Percentiles rank a stretch among this genome's conserved stretches.
Evolutionary conservation across 768 basidiomycete genomes (phyloP).

Genomic region (Lactarius indigo): DNA sequence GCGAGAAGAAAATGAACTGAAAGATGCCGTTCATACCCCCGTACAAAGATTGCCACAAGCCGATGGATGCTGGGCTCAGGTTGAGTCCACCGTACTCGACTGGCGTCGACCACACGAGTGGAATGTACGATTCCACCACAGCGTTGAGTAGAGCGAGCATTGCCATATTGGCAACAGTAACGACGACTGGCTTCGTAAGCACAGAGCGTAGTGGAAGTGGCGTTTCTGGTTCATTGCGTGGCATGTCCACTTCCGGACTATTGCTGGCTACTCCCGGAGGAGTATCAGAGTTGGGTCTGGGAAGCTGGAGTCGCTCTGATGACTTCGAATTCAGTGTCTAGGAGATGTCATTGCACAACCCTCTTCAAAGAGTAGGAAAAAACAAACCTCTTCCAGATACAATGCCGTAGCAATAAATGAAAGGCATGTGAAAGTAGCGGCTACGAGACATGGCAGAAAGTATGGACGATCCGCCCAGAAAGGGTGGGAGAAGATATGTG

Average conservation of each 20-base stretch:
- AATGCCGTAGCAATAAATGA: neutral
- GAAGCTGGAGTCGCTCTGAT: neutral
- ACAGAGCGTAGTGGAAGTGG: constrained; percentile 33
- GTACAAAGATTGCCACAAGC: constrained; percentile 33
- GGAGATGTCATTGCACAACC: neutral
- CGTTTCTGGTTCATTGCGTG: neutral
- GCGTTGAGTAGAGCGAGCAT: constrained; percentile 42
- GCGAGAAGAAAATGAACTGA: constrained; percentile 39
- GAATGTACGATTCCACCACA: constrained; percentile 38
- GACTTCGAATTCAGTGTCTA: neutral
- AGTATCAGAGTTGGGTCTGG: neutral
- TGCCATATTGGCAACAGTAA: constrained; percentile 42
- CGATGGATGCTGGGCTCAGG: constrained; percentile 37
- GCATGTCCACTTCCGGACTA: neutral
- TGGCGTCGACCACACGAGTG: constrained; percentile 42
- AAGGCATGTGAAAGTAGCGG: neutral
- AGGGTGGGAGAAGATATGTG: constrained; percentile 13
- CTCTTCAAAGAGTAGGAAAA: neutral
- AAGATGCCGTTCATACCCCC: constrained; percentile 38
- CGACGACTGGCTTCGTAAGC: constrained; percentile 30
- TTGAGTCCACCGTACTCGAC: constrained; percentile 29
- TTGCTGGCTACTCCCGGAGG: neutral
- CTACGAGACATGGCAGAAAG: constrained; percentile 25
- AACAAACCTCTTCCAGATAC: constrained; percentile 1
- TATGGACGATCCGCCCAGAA: constrained; percentile 29